phyloP scores from a whole-genome alignment of 2,329 filamentous ascomycete species.

The Aspergillus vadensis region DNA sequence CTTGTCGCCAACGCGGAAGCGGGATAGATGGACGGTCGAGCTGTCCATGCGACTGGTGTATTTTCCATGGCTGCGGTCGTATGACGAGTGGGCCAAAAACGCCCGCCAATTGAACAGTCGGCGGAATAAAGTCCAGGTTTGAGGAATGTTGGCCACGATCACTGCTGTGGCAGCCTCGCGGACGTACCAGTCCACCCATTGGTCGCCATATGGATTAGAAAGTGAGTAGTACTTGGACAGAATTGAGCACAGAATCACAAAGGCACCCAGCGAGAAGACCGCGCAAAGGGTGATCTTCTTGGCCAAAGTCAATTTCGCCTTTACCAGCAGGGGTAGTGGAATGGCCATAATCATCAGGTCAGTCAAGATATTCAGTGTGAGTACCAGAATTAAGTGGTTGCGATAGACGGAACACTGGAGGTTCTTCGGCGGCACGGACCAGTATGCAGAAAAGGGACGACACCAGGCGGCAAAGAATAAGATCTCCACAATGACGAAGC shows the following conservation, averaged over 20 bases:
- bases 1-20: constrained; percentile 13
- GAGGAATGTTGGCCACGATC: constrained; percentile 62
- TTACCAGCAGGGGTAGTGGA: constrained; percentile 50
- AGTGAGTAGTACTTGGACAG: constrained; percentile 66
- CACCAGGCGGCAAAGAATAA: constrained; percentile 59
- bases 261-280: constrained; percentile 60
- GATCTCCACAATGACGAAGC: constrained; percentile 54
- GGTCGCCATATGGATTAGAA: constrained; percentile 55
- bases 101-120: constrained; percentile 44
- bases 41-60: constrained; percentile 13
- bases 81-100: constrained; percentile 29
- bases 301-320: constrained; percentile 41
- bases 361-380: constrained; percentile 52
- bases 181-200: constrained; percentile 64
- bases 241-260: constrained; percentile 59
- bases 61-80: constrained; percentile 12
- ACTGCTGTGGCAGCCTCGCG: constrained; percentile 62
- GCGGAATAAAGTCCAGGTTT: constrained; percentile 60
- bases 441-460: constrained; percentile 55
- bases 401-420: constrained; percentile 51
- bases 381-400: constrained; percentile 51
- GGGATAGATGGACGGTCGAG: constrained; percentile 17
- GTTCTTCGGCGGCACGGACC: constrained; percentile 50
- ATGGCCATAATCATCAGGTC: constrained; percentile 51
- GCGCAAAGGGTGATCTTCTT: constrained; percentile 57